Evolutionary conservation across 768 basidiomycete species (phyloP).

Genomic region (Galerina marginata): DNA sequence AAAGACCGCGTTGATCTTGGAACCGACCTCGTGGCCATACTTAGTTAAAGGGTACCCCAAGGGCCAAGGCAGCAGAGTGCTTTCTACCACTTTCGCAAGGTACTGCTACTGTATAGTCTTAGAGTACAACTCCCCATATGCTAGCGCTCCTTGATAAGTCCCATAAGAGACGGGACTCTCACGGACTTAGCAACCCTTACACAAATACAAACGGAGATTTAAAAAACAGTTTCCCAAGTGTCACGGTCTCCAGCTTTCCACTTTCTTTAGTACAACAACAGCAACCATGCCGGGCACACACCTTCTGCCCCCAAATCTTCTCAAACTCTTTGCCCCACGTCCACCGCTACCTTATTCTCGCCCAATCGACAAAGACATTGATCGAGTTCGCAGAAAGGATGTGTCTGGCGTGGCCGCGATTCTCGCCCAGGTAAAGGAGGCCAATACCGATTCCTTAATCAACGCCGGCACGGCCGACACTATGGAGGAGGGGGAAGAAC

Average conservation of each 20-base stretch:
- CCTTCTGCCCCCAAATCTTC: slow-evolving; percentile 91
- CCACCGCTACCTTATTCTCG: slow-evolving; percentile 88
- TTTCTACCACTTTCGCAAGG: neutral
- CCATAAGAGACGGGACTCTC: too few species aligned
- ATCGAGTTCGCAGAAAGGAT: slow-evolving; percentile 70
- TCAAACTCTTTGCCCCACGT: slow-evolving; percentile 95
- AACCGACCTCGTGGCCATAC: neutral
- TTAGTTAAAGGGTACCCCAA: too few species aligned
- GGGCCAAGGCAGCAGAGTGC: too few species aligned
- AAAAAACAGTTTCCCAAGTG: slow-evolving; percentile 48
- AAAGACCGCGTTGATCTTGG: slow-evolving; percentile 9
- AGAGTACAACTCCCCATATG: too few species aligned
- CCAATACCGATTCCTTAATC: slow-evolving; percentile 71
- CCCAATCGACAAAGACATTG: slow-evolving; percentile 84
- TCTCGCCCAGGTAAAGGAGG: slow-evolving; percentile 76
- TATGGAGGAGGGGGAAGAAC: slow-evolving; percentile 88
- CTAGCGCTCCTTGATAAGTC: too few species aligned
- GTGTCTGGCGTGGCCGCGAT: slow-evolving; percentile 80
- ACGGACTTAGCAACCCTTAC: too few species aligned
- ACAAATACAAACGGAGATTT: slow-evolving; percentile 70
- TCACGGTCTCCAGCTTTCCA: too few species aligned
- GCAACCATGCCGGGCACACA: slow-evolving; percentile 73
- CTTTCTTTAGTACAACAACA: neutral
- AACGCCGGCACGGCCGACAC: slow-evolving; percentile 60
- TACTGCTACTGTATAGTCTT: neutral